Base-by-base conservation (phyloP, 1,284 basidiomycete species). In the Apiotrichum gamsii region DNA sequence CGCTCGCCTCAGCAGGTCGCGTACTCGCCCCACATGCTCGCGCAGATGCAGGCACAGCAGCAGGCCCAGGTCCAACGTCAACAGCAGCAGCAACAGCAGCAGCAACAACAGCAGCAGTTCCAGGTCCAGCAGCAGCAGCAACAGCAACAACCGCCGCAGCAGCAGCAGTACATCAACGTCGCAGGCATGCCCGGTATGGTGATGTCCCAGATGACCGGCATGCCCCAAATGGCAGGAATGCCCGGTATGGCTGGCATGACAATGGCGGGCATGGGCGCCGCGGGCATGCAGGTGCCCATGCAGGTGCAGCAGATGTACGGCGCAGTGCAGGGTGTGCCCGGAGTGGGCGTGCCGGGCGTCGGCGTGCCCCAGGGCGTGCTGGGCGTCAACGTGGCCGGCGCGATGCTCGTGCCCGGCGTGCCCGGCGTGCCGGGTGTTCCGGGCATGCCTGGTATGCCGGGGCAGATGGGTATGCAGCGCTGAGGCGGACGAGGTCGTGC, bases 11-110 rank as follows among this genome's bases (percentile, higher is more conserved):
- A 28, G 25, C 25, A 28, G 25, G 25, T 28, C 25, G 25, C 25
- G 8, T 28, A 28, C 25, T 11, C 25, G 25, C 25, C 25, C 11
- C 8, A 11, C 25, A 37, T 25, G 25, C 41, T 47, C 39, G 39
- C 39, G 20, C 34, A 32, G 34, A 40, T 38, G 39, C 32, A 42
- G 29, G 31, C 39, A 16, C 28, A 37, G 25, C 35, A 24, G 40
- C 34, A 29, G 33, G 19, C 20, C 35, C 35, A n/a, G n/a, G n/a
- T n/a, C n/a, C n/a, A n/a, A n/a, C n/a, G n/a, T n/a, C n/a, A n/a
- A n/a, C n/a, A n/a, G n/a, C n/a, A n/a, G n/a, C n/a, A n/a, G n/a
- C n/a, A n/a, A n/a, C n/a, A n/a, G n/a, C n/a, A n/a, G n/a, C n/a
- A n/a, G n/a, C n/a, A n/a, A n/a, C n/a, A n/a, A n/a, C n/a, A n/a